phyloP scores from a whole-genome alignment of 768 basidiomycete species.

The Pleurotus giganteus region DNA sequence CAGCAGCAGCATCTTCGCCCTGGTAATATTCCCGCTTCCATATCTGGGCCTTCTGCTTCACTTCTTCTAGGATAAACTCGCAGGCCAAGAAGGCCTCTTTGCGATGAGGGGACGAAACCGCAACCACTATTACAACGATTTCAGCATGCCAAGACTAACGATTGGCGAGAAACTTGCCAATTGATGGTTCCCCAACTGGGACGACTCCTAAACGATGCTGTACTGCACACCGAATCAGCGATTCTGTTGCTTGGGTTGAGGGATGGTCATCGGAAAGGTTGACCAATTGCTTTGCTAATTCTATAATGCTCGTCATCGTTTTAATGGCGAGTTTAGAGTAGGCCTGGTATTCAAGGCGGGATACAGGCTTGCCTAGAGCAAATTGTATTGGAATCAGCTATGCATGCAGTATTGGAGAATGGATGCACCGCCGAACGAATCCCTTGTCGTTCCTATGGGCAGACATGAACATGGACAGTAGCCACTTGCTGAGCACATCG shows the following conservation, averaged over 20 bases:
- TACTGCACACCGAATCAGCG: slow-evolving; percentile 59
- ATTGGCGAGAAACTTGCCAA: slow-evolving; percentile 31
- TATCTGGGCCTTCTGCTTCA: slow-evolving; percentile 81
- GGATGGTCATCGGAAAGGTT: slow-evolving; percentile 43
- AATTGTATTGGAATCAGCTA: neutral
- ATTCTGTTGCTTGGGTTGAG: slow-evolving; percentile 19
- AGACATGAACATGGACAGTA: neutral
- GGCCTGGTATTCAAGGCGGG: slow-evolving; percentile 78
- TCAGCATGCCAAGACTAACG: neutral
- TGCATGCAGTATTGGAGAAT: neutral
- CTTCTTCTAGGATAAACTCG: slow-evolving; percentile 81
- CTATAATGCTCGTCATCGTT: slow-evolving; percentile 65
- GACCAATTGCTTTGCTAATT: slow-evolving; percentile 36
- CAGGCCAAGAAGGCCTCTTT: slow-evolving; percentile 78
- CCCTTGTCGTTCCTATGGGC: slow-evolving; percentile 63
- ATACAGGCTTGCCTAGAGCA: slow-evolving; percentile 61
- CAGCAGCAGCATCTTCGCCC: slow-evolving; percentile 56
- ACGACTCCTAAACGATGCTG: slow-evolving; percentile 79
- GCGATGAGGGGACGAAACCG: slow-evolving; percentile 81
- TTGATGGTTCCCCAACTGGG: slow-evolving; percentile 76
- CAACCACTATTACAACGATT: slow-evolving; percentile 49
- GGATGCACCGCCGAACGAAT: slow-evolving; percentile 73
- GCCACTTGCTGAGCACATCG: slow-evolving; percentile 1
- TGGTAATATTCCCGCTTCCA: slow-evolving; percentile 93
- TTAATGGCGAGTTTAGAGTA: slow-evolving; percentile 80